These are phyloP conservation scores for Tuber microsphaerosporum DNA, from an alignment of 495 filamentous ascomycete species.

Conservation along the genomic window DNA sequence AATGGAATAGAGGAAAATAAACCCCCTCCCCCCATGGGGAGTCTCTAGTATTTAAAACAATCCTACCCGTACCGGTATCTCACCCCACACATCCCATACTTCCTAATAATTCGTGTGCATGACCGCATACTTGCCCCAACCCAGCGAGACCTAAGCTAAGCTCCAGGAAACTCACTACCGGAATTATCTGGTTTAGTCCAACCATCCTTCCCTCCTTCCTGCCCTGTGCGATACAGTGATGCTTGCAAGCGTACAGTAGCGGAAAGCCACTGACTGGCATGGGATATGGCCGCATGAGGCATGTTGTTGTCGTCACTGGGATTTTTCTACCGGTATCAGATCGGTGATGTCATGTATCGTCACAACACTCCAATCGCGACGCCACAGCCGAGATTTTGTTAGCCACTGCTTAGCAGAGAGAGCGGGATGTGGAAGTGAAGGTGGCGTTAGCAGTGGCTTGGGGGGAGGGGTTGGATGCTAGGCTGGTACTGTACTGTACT, in stretches of 20 bases:
- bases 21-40: neutral
- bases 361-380: neutral
- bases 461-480: neutral
- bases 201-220: too few species aligned
- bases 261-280: neutral
- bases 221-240: neutral
- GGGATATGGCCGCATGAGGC: neutral
- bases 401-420: neutral
- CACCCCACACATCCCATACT: neutral
- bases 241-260: neutral
- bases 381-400: neutral
- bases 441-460: neutral
- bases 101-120: constrained; percentile 8
- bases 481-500: neutral
- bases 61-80: neutral
- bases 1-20: neutral
- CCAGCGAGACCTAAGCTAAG: neutral
- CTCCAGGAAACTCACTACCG: neutral
- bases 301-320: neutral
- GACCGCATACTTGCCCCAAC: constrained; percentile 25
- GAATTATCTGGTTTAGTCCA: too few species aligned
- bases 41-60: constrained; percentile 1
- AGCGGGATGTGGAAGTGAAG: neutral
- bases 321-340: neutral
- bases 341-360: constrained; percentile 28